Evolutionary conservation across 2,329 filamentous ascomycete genomes (phyloP), one percentile per base, ranked within the genome.

Genomic region (Cryphonectria nitschkei): DNA sequence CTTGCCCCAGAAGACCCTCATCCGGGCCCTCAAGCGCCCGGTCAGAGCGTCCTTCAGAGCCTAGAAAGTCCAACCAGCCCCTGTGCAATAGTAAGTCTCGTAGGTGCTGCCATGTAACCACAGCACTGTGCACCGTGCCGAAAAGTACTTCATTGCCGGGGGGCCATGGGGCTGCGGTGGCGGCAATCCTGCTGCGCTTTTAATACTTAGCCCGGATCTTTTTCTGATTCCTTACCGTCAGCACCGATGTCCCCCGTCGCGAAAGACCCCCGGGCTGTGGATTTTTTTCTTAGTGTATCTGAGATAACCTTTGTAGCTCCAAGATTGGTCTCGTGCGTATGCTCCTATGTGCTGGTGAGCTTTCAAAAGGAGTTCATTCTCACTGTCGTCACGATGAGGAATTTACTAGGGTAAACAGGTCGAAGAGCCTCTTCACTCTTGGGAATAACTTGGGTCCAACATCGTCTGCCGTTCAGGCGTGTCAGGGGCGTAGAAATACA

Each of bases 61-160:
- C 61, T n/a, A 6, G 37, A 64, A 19, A 29, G 14, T 7, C 65
- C 65, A 67, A 67, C 65, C 65, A 58, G 65, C 50, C 65, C 32
- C n/a, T 43, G 22, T 41, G 34, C 52, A 60, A 67, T 64, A 19
- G 61, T 64, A 39, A 64, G 61, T 41, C 37, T 43, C 61, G 39
- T 19, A 61, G 58, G 34, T 34, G 34, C 9, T 61, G 54, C 32
- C 16, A 34, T 39, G 32, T 39, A 19, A 61, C 58, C 54, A 19
- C 54, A 32, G 54, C 54, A 32, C 54, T 32, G 54, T 58, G 29
- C 26, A 19, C 58, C 3, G 32, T 19, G 26, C 32, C 5, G 6
- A 6, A 22, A 41, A 34, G 32, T 62, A 62, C 60, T 26, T 62
- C 16, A 14, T 50, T 46, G 22, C n/a, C 14, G 14, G n/a, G 61